These are phyloP conservation scores for Coemansia pectinata DNA, from an alignment of 192 early-diverging fungal species.

Conservation along the genomic window DNA sequence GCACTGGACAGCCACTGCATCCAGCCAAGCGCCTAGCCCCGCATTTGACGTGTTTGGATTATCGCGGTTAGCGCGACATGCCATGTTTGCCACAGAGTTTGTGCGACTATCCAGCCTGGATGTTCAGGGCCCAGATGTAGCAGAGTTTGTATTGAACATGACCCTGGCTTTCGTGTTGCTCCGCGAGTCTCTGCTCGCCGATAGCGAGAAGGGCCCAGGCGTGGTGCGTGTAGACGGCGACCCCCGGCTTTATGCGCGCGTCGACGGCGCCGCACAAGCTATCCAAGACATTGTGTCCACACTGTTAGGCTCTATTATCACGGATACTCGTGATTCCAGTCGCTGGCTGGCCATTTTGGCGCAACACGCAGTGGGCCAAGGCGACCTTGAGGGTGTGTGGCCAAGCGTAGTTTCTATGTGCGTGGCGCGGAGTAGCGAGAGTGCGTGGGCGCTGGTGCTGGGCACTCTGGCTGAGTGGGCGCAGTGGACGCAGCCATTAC, in stretches of 20 bases:
- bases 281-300: constrained; percentile 33
- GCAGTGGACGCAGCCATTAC: constrained; percentile 28
- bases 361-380: not conserved
- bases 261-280: constrained; percentile 8
- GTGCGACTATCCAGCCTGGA: constrained; percentile 11
- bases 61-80: constrained; percentile 38
- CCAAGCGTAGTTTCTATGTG: not conserved
- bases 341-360: constrained; percentile 28
- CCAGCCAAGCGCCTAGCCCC: too few relatives aligned
- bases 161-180: constrained; percentile 43
- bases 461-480: constrained; percentile 34
- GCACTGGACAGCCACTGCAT: constrained; percentile 23
- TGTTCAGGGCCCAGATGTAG: not conserved
- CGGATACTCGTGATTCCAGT: constrained; percentile 12
- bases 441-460: constrained; percentile 32
- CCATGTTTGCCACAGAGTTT: constrained; percentile 36
- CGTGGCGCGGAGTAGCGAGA: not conserved
- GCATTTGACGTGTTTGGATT: constrained; percentile 27
- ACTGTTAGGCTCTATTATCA: constrained; percentile 11
- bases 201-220: not conserved
- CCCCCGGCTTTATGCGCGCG: constrained; percentile 9
- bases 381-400: constrained; percentile 12
- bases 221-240: constrained; percentile 11
- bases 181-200: constrained; percentile 22
- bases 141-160: constrained; percentile 20